Evolutionary conservation across 805 yeast species (phyloP), one percentile per base, ranked within the genome.

Genomic region (Kluyveromyces dobzhanskii): DNA sequence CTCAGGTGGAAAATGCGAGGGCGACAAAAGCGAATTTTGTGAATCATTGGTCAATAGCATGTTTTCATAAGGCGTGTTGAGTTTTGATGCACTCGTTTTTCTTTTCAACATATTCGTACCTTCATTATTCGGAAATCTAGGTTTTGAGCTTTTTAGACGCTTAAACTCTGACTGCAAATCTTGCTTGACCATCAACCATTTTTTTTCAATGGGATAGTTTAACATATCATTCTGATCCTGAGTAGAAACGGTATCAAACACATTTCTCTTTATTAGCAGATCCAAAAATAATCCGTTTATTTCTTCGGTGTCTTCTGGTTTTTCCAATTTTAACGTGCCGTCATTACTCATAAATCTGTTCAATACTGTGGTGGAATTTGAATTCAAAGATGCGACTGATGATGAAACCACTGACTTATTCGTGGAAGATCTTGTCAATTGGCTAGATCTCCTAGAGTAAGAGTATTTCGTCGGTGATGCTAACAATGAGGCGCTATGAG

Each of bases 131-230:
- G 41, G 17, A 25, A 36, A 38, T n/a, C 45, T 37, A n/a, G 34
- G 28, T 17, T 42, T 53, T 12, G 67, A 60, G 32, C 68, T 58
- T 40, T 65, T 65, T 38, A 59, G 53, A 47, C 80, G 76, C 51
- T 80, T 81, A 51, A 69, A 69, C 51, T 87, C 96, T 5, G 88
- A 74, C 33, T 85, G 70, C 17, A 81, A 77, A 57, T 87, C 95
- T 58, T 88, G 97, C 47, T 82, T 77, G 30, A 88, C 80, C 47
- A 88, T 70, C 80, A 85, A 78, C 95, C 96, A 87, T 61, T 90
- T 90, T 51, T 86, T 85, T 35, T 81, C 85, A 0, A 75, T 65
- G 31, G 82, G 74, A 54, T 82, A 87, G 48, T 72, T 73, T 51
- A 76, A 69, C 83, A 90, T 78, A 53, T 85, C 92, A 40, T 68